phyloP scores from a whole-genome alignment of 1,284 basidiomycete species.

The Somion occarium region DNA sequence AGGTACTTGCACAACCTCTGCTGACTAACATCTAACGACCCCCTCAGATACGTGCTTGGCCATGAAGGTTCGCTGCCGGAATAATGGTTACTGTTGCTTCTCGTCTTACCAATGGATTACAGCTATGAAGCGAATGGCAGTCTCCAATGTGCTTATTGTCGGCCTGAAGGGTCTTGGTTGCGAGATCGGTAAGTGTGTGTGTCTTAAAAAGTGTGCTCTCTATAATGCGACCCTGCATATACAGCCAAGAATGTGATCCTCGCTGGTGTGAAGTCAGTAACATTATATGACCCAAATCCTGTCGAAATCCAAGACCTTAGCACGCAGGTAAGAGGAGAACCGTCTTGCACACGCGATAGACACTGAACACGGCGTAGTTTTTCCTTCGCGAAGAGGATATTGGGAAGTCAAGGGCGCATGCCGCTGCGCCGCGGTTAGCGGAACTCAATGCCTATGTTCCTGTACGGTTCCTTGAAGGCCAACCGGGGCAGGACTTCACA shows the following conservation, averaged over 20 bases:
- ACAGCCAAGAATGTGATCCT: slow-evolving; percentile 94
- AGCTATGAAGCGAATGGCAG: slow-evolving; percentile 96
- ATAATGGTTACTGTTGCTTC: background rate
- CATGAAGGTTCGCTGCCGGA: slow-evolving; percentile 71
- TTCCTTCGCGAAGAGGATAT: slow-evolving; percentile 89
- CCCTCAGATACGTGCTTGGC: slow-evolving; percentile 84
- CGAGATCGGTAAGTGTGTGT: slow-evolving; percentile 89
- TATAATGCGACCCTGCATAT: too few species aligned
- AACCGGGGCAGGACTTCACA: slow-evolving; percentile 67
- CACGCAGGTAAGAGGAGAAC: slow-evolving; percentile 65
- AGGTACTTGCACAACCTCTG: slow-evolving; percentile 33
- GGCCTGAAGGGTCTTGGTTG: slow-evolving; percentile 93
- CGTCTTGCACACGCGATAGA: slow-evolving; percentile 2
- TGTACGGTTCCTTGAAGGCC: slow-evolving; percentile 74
- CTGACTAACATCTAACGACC: slow-evolving; percentile 20
- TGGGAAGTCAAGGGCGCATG: slow-evolving; percentile 84
- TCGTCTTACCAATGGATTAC: slow-evolving; percentile 6
- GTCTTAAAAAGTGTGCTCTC: too few species aligned
- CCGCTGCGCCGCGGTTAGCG: slow-evolving; percentile 85
- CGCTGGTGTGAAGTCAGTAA: slow-evolving; percentile 98
- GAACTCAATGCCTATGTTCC: slow-evolving; percentile 98
- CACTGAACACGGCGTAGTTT: slow-evolving; percentile 54
- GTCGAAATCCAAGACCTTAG: slow-evolving; percentile 87
- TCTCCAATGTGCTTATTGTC: slow-evolving; percentile 92
- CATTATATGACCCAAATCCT: slow-evolving; percentile 90